These are phyloP conservation scores for Aegilops umbellulata DNA, from an alignment of 176 grass and related monocot species.

Conservation along the genomic window DNA sequence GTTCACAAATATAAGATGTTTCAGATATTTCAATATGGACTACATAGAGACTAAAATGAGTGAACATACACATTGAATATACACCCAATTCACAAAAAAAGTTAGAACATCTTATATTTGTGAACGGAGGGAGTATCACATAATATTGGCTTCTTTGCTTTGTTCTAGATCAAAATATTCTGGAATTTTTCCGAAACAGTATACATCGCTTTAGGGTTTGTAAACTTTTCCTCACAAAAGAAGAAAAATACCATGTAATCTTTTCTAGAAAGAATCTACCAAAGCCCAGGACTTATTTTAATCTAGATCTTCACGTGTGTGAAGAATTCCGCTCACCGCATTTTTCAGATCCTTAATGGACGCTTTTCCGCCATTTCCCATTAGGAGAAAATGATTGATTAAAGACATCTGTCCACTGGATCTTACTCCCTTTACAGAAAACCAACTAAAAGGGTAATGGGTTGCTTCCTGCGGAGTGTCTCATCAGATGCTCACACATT, in stretches of 20 bases:
- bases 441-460: not conserved
- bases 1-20: no score
- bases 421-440: not conserved
- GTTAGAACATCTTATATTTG: no score
- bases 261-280: not conserved
- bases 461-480: not conserved
- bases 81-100: no score
- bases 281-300: not conserved
- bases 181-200: no score
- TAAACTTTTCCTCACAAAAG: not conserved
- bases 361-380: not conserved
- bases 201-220: not conserved
- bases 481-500: constrained; percentile 2
- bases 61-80: no score
- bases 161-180: no score
- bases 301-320: not conserved
- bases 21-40: no score
- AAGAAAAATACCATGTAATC: not conserved
- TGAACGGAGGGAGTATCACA: not conserved
- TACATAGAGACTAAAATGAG: no score
- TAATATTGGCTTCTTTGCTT: not conserved
- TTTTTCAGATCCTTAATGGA: not conserved
- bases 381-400: constrained; percentile 23
- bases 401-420: not conserved
- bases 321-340: not conserved